phyloP scores from a whole-genome alignment of 305 asterid genomes.

The Solanum hybrid region DNA sequence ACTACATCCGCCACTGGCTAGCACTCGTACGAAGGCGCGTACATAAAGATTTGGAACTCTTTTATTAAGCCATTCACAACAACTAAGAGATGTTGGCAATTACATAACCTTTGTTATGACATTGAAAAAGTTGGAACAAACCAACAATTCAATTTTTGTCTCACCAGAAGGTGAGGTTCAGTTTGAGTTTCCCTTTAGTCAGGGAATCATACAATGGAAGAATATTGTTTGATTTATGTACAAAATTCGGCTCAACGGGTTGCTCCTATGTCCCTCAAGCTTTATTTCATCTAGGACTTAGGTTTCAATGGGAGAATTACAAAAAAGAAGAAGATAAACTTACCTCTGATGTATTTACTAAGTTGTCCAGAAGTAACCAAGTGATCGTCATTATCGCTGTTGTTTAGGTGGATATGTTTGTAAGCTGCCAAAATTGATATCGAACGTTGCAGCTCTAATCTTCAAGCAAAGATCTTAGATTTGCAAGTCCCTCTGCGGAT shows the following conservation, averaged over 20 bases:
- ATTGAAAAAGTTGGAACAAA: neutral
- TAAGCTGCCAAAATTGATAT: neutral
- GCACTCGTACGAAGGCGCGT: neutral
- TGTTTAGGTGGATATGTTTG: conserved; percentile 5
- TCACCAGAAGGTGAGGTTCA: neutral
- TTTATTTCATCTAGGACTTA: conserved; percentile 14
- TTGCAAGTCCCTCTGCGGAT: conserved; percentile 76
- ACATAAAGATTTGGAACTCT: neutral
- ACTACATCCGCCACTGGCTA: neutral
- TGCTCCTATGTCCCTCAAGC: neutral
- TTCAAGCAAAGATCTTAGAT: conserved; percentile 52
- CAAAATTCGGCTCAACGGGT: neutral
- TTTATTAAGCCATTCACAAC: neutral
- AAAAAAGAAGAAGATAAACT: neutral
- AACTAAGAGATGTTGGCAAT: neutral
- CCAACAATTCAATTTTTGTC: neutral
- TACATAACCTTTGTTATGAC: neutral
- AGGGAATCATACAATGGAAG: conserved; percentile 3
- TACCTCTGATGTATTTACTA: conserved; percentile 35
- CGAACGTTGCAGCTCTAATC: conserved; percentile 14
- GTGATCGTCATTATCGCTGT: conserved; percentile 13
- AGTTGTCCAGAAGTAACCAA: neutral
- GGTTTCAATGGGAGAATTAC: conserved; percentile 23
- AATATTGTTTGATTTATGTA: neutral
- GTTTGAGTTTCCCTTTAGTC: neutral